Base-by-base conservation (phyloP, 2,329 filamentous ascomycete genomes). In the Aureobasidium namibiae region DNA sequence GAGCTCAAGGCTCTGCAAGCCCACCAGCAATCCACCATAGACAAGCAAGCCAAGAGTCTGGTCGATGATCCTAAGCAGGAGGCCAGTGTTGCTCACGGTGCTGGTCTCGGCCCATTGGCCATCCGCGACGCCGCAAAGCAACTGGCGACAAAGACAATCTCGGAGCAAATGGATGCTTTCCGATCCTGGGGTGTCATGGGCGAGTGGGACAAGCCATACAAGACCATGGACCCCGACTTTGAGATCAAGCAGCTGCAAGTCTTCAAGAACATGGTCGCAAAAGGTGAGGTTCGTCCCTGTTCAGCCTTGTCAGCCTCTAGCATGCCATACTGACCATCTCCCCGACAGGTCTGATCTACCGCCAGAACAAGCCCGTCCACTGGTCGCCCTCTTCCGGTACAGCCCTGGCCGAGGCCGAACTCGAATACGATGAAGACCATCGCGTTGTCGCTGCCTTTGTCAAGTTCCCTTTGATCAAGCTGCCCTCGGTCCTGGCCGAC, bases 1-100 rank as follows among this genome's bases (percentile, higher is more conserved):
- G 94, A 99, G 78, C 81, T 97, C 67, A 99, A 97, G 75, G 94
- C 92, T 24, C 80, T 99, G 16, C 88, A 88, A 66, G 74, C 76
- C 64, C 69, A 73, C 65, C 72, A 71, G 63, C 62, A 61, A 46
- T 18, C 45, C n/a, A 49, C 67, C 59, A 8, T 42, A 24, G 69
- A 74, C n/a, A 68, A 74, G 23, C 64, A 65, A 26, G 68, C 78
- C 70, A 69, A 76, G 67, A 65, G 31, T 23, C 68, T 67, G 36
- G 69, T 65, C 23, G 63, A 56, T 58, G 62, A 59, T 16, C 67
- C 65, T 54, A 59, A 60, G 41, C 61, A 65, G 61, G 65, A 73
- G 10, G 69, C 71, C 45, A 62, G 60, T 13, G 65, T 62, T 39
- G 71, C 76, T 26, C 62, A 61, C 10, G 62, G 62, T 8, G 60